These are phyloP conservation scores for Nemophila menziesii DNA, from an alignment of 257 asterid species.

Conservation along the genomic window DNA sequence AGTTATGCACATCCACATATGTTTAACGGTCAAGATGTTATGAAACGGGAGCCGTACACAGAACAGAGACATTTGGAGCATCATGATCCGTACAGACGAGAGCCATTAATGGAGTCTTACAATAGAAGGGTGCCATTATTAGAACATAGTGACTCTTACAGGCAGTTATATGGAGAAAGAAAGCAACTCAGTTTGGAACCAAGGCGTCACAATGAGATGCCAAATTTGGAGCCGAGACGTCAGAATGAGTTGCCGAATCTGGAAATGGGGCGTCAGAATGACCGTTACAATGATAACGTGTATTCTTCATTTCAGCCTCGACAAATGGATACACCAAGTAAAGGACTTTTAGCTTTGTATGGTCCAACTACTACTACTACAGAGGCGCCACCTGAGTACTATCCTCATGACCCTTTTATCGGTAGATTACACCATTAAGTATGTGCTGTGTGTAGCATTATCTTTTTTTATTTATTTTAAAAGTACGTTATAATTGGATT, in stretches of 20 bases:
- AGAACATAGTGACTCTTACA: slow-evolving; percentile 16
- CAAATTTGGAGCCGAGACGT: slow-evolving; percentile 15
- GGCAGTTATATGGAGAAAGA: slow-evolving; percentile 8
- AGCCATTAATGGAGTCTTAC: slow-evolving; percentile 13
- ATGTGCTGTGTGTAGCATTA: too few species aligned
- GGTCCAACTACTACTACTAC: slow-evolving; percentile 10
- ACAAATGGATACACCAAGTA: slow-evolving; percentile 17
- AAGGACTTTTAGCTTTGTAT: neutral
- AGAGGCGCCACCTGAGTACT: slow-evolving; percentile 13
- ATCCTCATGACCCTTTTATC: slow-evolving; percentile 6
- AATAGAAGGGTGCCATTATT: slow-evolving; percentile 16
- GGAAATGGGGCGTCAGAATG: too few species aligned
- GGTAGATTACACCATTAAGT: neutral
- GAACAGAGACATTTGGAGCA: slow-evolving; percentile 17
- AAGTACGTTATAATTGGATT: too few species aligned
- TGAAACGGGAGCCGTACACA: slow-evolving; percentile 13
- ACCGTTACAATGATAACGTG: slow-evolving; percentile 20
- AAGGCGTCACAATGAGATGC: slow-evolving; percentile 9
- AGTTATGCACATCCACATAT: neutral
- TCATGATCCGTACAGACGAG: slow-evolving; percentile 22
- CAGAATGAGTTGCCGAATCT: too few species aligned
- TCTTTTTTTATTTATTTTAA: too few species aligned
- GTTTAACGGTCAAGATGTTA: neutral
- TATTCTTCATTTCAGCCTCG: slow-evolving; percentile 17
- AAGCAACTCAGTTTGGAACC: slow-evolving; percentile 11